phyloP scores from a whole-genome alignment of 169 alveolate genomes.

The Plasmodium berghei region DNA sequence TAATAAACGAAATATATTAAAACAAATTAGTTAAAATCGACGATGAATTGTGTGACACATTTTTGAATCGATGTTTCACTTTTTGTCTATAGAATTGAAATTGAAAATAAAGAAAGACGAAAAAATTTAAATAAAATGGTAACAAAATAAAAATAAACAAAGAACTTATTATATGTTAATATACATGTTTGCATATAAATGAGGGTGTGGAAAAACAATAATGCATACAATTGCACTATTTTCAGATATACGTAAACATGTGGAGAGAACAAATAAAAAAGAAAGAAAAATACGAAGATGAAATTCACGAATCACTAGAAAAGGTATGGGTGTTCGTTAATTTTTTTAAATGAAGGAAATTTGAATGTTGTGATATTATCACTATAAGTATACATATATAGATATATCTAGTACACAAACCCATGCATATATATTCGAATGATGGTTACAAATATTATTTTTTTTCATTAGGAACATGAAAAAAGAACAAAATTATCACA shows the following conservation, averaged over 20 bases:
- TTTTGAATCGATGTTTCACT: background rate
- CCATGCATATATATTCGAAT: background rate
- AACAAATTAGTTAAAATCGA: background rate
- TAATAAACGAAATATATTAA: background rate
- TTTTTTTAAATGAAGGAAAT: background rate
- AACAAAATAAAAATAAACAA: conserved; percentile 9
- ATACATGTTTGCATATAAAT: background rate
- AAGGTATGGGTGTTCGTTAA: conserved; percentile 17
- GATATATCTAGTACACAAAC: background rate
- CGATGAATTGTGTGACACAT: background rate
- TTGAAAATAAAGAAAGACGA: conserved; percentile 70
- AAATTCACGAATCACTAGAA: conserved; percentile 62
- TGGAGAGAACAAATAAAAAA: conserved; percentile 70
- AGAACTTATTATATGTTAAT: background rate
- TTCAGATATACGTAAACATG: conserved; percentile 47
- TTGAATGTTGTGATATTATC: background rate
- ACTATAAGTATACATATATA: background rate
- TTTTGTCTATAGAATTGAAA: conserved; percentile 44
- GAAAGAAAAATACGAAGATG: conserved; percentile 51
- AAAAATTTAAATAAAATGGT: conserved; percentile 63
- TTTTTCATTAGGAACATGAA: conserved; percentile 56
- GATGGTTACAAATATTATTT: background rate
- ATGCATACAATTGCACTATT: conserved; percentile 8
- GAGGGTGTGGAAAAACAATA: background rate
- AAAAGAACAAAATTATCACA: conserved; percentile 19